phyloP scores from a whole-genome alignment of 768 basidiomycete genomes.

The Phylloporus sp. region DNA sequence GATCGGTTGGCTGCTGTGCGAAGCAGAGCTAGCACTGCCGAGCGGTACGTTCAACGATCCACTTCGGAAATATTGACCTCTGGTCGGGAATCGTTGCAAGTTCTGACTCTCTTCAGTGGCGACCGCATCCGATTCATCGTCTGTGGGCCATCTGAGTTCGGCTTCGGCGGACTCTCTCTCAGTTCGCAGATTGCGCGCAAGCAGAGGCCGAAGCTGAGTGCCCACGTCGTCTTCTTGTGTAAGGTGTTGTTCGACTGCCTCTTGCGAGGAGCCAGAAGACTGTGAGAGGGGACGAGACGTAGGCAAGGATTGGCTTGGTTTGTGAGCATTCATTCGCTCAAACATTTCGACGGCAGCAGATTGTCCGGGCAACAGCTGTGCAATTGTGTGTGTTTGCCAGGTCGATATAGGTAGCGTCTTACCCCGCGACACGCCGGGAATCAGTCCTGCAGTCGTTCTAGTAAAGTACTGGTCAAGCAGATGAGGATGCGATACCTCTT shows the following conservation, averaged over 20 bases:
- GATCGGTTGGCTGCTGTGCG: slow-evolving; percentile 29
- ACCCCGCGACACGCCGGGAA: background rate
- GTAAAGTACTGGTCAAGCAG: background rate
- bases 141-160: slow-evolving; percentile 28
- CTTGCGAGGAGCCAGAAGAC: slow-evolving; percentile 36
- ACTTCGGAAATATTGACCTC: slow-evolving; percentile 12
- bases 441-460: slow-evolving; percentile 6
- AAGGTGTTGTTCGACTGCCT: slow-evolving; percentile 45
- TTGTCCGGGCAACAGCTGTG: slow-evolving; percentile 13
- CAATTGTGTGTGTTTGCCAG: slow-evolving; percentile 3
- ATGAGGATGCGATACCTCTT: slow-evolving; percentile 16
- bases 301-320: slow-evolving; percentile 4
- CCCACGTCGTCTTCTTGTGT: slow-evolving; percentile 35
- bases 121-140: slow-evolving; percentile 14
- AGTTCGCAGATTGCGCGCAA: background rate
- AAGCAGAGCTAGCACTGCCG: background rate
- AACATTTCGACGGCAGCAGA: slow-evolving; percentile 17
- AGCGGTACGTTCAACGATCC: slow-evolving; percentile 23
- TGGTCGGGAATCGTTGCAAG: slow-evolving; percentile 4
- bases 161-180: slow-evolving; percentile 10
- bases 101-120: background rate
- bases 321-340: slow-evolving; percentile 12
- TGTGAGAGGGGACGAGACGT: slow-evolving; percentile 14
- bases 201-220: slow-evolving; percentile 2
- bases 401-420: background rate